Conservation (phyloP, 2,329 filamentous ascomycete species). For the Dactylonectria estremocensis region DNA sequence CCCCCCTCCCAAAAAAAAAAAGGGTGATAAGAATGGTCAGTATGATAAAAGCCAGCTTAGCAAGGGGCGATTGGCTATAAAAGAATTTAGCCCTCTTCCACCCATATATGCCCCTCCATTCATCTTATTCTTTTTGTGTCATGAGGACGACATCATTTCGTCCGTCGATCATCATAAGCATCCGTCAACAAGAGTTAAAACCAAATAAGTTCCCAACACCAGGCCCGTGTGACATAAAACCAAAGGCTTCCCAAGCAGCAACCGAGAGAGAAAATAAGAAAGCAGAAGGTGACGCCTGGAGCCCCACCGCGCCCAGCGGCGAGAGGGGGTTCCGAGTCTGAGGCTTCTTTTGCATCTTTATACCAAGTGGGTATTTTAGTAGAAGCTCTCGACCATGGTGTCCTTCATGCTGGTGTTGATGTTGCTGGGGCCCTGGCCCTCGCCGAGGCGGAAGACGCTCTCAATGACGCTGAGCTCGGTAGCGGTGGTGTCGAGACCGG, state of each 20-base stretch:
- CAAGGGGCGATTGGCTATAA: background rate
- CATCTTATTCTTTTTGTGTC: constrained; percentile 8
- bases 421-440: constrained; percentile 83
- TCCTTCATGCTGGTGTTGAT: constrained; percentile 93
- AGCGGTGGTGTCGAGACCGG: constrained; percentile 94
- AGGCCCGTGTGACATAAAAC: constrained; percentile 35
- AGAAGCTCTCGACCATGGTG: constrained; percentile 99
- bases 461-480: constrained; percentile 97
- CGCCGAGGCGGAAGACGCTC: constrained; percentile 94
- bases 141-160: constrained; percentile 18
- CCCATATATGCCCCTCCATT: constrained; percentile 12
- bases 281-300: constrained; percentile 8
- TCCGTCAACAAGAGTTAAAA: constrained; percentile 30
- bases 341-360: constrained; percentile 9
- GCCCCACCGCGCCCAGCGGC: background rate
- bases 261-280: constrained; percentile 28
- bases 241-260: constrained; percentile 30
- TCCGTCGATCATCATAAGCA: constrained; percentile 28
- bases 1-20: constrained; percentile 24
- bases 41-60: constrained; percentile 6
- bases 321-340: background rate
- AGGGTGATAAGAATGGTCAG: background rate
- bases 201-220: constrained; percentile 34
- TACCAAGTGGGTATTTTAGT: constrained; percentile 68
- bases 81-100: constrained; percentile 5